Base-by-base conservation (phyloP, 2,329 filamentous ascomycete genomes). In the Thelonectria olida region DNA sequence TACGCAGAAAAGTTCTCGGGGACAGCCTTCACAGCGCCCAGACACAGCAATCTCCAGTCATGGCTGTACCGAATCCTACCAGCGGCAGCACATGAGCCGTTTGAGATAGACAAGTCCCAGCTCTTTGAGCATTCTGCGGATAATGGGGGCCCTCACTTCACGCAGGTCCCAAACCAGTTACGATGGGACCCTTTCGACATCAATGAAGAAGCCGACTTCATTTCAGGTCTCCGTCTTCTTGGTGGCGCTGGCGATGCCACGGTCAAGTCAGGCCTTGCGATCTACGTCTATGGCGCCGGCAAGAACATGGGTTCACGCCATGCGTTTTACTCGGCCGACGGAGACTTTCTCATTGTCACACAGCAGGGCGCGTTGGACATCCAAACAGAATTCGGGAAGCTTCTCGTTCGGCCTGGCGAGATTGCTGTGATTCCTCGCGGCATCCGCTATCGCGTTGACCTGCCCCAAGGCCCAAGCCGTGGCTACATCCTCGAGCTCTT, bases 311-410 rank as follows among this genome's bases (percentile, higher is more conserved):
- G 83, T 48, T 78, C 82, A 13, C 85, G 86, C 31, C 83, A 90
- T 51, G 92, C 92, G 0, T 96, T 94, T 76, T 96, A 95, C 82
- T 94, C 90, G 5, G 90, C 92, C 0, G 92, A 95, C 72, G 92
- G 92, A 7, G 92, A 95, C 74, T 86, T 92, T 69, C 77, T 94
- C 55, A 89, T 95, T 64, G 90, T 95, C 13, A 84, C 90, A 2
- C 92, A 95, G 73, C 86, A 91, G 63, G 92, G 92, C 2, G 83
- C 84, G 15, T 79, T 95, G 42, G 90, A 94, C 72, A 90, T 95
- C 64, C 86, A 89, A 70, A 95, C 92, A 1, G 92, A 95, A 76
- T 81, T 94, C 48, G 92, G 92, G 44, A 85, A 84, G 71, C 80
- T 95, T 7, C 84, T 92, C 39, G 88, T 94, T 15, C 84, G 91